These are phyloP conservation scores for Porphyra umbilicalis DNA, from an alignment of 31 red algal species.

Conservation along the genomic window DNA sequence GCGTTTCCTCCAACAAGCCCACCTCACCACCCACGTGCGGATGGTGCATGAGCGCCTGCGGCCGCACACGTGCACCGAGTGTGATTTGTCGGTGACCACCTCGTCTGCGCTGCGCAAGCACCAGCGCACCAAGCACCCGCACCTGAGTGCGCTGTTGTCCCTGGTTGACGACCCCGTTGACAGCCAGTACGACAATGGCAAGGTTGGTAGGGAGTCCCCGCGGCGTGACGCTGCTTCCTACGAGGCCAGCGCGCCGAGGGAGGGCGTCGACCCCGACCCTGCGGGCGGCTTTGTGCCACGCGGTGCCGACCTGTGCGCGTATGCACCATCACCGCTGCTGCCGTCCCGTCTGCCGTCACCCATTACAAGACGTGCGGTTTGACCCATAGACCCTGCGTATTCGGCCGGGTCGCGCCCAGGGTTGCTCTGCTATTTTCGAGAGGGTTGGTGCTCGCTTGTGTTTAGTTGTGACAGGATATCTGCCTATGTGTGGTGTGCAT, in stretches of 20 bases:
- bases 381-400: no score
- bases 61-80: slow-evolving; percentile 1
- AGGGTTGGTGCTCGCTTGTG: no score
- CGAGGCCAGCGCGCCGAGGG: no score
- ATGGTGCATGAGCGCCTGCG: not conserved
- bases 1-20: slow-evolving; percentile 10
- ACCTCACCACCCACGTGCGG: not conserved
- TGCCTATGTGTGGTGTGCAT: no score
- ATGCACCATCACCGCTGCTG: not conserved
- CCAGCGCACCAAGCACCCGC: not conserved
- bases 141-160: not conserved
- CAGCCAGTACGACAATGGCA: no score
- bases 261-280: not conserved
- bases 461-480: no score
- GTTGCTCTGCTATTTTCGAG: no score
- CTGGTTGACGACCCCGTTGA: not conserved
- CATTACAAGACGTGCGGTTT: not conserved
- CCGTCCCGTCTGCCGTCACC: not conserved
- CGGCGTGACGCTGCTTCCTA: no score
- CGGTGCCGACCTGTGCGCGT: not conserved
- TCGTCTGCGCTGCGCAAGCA: not conserved
- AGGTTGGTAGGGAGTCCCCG: no score
- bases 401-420: no score
- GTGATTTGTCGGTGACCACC: not conserved
- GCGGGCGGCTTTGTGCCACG: not conserved